Conservation (phyloP, 2,329 filamentous ascomycete genomes). For the Arthrobotrys sinensis region DNA sequence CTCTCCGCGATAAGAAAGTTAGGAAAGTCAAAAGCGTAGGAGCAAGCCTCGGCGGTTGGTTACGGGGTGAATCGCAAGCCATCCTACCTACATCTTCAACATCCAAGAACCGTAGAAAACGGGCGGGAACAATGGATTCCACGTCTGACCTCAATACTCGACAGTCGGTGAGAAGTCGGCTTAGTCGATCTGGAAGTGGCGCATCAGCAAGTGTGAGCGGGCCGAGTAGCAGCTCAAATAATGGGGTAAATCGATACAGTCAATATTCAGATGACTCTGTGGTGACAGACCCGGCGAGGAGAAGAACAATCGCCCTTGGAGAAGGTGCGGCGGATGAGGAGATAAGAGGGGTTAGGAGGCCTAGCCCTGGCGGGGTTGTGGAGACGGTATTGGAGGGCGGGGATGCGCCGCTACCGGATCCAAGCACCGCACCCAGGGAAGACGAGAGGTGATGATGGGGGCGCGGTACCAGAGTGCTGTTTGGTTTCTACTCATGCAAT, state of each 20-base stretch:
- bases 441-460: neutral
- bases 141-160: conserved; percentile 30
- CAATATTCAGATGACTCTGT: conserved; percentile 23
- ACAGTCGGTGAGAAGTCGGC: conserved; percentile 38
- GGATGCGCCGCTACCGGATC: conserved; percentile 51
- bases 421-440: conserved; percentile 12
- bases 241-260: conserved; percentile 32
- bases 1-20: conserved; percentile 39
- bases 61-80: conserved; percentile 40
- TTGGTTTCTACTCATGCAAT: neutral
- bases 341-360: conserved; percentile 24
- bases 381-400: conserved; percentile 49
- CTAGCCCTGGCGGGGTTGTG: conserved; percentile 21
- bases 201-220: conserved; percentile 33
- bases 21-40: conserved; percentile 58
- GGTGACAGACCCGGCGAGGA: conserved; percentile 21
- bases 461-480: neutral
- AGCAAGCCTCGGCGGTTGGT: conserved; percentile 49
- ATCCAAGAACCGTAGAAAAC: conserved; percentile 35
- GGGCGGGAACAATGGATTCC: conserved; percentile 46
- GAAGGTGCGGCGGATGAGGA: conserved; percentile 42
- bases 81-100: neutral
- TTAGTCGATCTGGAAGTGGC: conserved; percentile 40
- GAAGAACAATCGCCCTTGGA: conserved; percentile 44
- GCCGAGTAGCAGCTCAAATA: conserved; percentile 27